These are phyloP conservation scores for Drechslerella coelobrocha DNA, from an alignment of 2,329 filamentous ascomycete genomes.

Conservation along the genomic window DNA sequence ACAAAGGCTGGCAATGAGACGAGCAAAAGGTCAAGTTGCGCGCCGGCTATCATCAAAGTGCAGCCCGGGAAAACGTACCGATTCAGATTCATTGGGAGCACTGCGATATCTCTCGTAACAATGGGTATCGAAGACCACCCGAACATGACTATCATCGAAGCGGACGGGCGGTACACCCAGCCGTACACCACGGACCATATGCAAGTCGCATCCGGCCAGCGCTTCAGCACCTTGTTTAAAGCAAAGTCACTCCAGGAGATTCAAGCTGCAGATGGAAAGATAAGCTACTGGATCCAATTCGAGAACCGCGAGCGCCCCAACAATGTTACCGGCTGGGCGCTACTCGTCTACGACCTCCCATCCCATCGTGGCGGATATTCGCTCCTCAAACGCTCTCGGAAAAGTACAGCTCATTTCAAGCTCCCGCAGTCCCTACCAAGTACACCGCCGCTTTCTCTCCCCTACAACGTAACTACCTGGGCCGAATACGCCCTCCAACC, in stretches of 20 bases:
- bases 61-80: conserved; percentile 69
- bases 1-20: conserved; percentile 59
- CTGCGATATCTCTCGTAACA: conserved; percentile 64
- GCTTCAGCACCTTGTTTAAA: conserved; percentile 66
- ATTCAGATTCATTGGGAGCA: conserved; percentile 67
- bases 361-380: not conserved
- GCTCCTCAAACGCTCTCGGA: not conserved
- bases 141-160: conserved; percentile 67
- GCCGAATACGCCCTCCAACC: conserved; percentile 62
- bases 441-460: conserved; percentile 56
- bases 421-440: conserved; percentile 55
- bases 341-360: conserved; percentile 60
- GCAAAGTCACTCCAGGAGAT: conserved; percentile 59
- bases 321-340: conserved; percentile 61
- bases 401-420: conserved; percentile 8
- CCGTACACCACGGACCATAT: conserved; percentile 62
- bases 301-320: conserved; percentile 64
- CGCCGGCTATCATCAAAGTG: conserved; percentile 65
- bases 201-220: conserved; percentile 67
- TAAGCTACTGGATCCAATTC: conserved; percentile 61
- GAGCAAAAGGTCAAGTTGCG: conserved; percentile 56
- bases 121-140: conserved; percentile 67
- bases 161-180: conserved; percentile 66
- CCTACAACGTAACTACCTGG: conserved; percentile 58
- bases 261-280: conserved; percentile 56